Conservation (phyloP, 2,329 filamentous ascomycete species). For the Xylariaceae sp. region DNA sequence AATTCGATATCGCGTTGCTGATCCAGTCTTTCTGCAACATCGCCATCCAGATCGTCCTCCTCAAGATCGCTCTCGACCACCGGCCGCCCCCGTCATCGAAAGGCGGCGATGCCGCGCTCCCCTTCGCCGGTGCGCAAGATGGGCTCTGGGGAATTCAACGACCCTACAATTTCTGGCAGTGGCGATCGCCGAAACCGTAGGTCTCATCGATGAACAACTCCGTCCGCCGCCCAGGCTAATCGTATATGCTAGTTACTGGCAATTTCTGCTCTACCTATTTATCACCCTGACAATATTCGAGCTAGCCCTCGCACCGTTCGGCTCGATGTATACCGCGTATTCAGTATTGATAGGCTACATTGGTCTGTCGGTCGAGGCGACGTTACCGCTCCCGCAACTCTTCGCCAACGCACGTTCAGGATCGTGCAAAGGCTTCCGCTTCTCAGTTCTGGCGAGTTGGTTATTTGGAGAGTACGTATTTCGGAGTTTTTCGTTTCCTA, state of each 20-base stretch:
- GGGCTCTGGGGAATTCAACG: constrained; percentile 49
- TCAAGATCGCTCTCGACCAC: constrained; percentile 71
- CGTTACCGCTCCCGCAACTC: constrained; percentile 80
- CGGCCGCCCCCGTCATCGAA: constrained; percentile 62
- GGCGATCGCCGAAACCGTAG: constrained; percentile 70
- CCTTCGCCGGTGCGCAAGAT: constrained; percentile 61
- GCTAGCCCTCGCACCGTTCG: constrained; percentile 64
- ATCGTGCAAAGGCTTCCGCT: constrained; percentile 76
- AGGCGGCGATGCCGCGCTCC: constrained; percentile 61
- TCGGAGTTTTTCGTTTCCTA: too few relatives aligned
- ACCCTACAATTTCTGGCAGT: constrained; percentile 83
- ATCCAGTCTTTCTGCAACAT: constrained; percentile 70
- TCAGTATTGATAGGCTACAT: constrained; percentile 70
- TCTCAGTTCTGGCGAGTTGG: constrained; percentile 78
- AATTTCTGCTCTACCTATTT: constrained; percentile 71
- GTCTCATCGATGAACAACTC: constrained; percentile 31
- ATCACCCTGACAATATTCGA: constrained; percentile 64
- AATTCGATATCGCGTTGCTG: constrained; percentile 65
- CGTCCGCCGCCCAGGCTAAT: constrained; percentile 27
- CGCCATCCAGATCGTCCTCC: constrained; percentile 61
- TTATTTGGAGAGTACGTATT: constrained; percentile 63
- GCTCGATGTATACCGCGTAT: constrained; percentile 64
- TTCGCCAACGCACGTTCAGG: constrained; percentile 67
- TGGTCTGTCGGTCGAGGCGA: constrained; percentile 79
- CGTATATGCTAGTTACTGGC: constrained; percentile 66